phyloP scores from a whole-genome alignment of 2,329 filamentous ascomycete genomes.

The Clarireedia homoeocarpa region DNA sequence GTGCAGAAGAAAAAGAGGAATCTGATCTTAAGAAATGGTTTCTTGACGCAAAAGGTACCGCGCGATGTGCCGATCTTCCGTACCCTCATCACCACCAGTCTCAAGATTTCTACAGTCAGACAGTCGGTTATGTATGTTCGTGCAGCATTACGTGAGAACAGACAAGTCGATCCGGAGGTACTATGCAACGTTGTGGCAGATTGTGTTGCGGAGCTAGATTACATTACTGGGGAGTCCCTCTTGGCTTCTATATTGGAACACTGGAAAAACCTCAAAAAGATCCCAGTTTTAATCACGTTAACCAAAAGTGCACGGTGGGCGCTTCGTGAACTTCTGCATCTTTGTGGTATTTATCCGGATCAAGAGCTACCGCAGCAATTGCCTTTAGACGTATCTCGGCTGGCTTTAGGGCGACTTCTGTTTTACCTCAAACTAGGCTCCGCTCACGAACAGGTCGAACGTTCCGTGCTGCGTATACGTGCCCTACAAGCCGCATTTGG shows the following conservation, averaged over 20 bases:
- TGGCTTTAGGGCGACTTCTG: slow-evolving; percentile 14
- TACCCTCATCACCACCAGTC: slow-evolving; percentile 21
- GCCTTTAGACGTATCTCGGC: slow-evolving; percentile 11
- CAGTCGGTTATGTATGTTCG: slow-evolving; percentile 20
- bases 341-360: slow-evolving; percentile 19
- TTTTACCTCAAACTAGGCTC: slow-evolving; percentile 15
- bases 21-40: slow-evolving; percentile 14
- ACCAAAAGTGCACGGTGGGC: slow-evolving; percentile 13
- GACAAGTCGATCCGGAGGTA: slow-evolving; percentile 15
- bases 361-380: slow-evolving; percentile 4
- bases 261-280: slow-evolving; percentile 13
- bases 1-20: slow-evolving; percentile 15
- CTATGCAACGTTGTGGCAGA: slow-evolving; percentile 17
- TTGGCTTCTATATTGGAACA: slow-evolving; percentile 17
- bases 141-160: slow-evolving; percentile 23
- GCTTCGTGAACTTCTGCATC: slow-evolving; percentile 19
- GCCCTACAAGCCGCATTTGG: not conserved
- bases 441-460: slow-evolving; percentile 11
- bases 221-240: slow-evolving; percentile 17
- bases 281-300: slow-evolving; percentile 10
- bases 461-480: not conserved
- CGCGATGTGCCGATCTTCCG: slow-evolving; percentile 23
- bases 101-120: slow-evolving; percentile 17
- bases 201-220: slow-evolving; percentile 20
- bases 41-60: slow-evolving; percentile 19